Percentiles rank a stretch among this genome's conserved stretches.
Conservation (phyloP, 164 flowering plant genomes). For the Stephania yunnanensis region DNA sequence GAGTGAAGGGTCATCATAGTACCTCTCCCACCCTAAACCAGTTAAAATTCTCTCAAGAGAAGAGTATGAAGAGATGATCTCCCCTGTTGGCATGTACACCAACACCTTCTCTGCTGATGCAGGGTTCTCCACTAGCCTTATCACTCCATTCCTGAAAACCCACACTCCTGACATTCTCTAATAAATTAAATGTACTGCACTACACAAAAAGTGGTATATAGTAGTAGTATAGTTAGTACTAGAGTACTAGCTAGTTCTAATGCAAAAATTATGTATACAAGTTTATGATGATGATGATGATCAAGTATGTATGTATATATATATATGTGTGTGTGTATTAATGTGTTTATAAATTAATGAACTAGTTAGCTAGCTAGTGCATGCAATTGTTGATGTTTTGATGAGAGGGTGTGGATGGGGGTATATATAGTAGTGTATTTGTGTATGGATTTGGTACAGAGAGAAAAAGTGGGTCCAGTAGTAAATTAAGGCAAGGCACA, state of each 20-base stretch:
- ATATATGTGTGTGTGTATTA: too few species aligned
- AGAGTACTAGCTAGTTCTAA: too few species aligned
- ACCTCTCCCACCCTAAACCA: constrained; percentile 68
- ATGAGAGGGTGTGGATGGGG: neutral
- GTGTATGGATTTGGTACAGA: neutral
- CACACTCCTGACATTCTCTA: constrained; percentile 62
- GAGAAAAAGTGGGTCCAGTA: neutral
- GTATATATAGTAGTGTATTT: neutral
- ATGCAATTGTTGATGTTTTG: neutral
- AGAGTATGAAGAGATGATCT: constrained; percentile 45
- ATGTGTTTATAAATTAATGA: neutral
- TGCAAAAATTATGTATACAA: too few species aligned
- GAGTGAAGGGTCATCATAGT: constrained; percentile 45
- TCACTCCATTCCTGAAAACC: constrained; percentile 41
- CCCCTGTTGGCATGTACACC: constrained; percentile 45
- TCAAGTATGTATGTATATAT: neutral
- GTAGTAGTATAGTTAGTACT: too few species aligned
- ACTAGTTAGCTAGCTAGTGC: neutral
- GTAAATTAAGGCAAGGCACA: neutral
- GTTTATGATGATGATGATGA: too few species aligned
- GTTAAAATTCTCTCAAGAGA: constrained; percentile 36
- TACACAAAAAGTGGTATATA: too few species aligned
- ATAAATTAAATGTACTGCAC: too few species aligned
- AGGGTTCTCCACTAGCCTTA: constrained; percentile 23
- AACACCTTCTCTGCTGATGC: constrained; percentile 27